Conservation (phyloP, 106 monocot genomes). For the Dioscorea alata region DNA sequence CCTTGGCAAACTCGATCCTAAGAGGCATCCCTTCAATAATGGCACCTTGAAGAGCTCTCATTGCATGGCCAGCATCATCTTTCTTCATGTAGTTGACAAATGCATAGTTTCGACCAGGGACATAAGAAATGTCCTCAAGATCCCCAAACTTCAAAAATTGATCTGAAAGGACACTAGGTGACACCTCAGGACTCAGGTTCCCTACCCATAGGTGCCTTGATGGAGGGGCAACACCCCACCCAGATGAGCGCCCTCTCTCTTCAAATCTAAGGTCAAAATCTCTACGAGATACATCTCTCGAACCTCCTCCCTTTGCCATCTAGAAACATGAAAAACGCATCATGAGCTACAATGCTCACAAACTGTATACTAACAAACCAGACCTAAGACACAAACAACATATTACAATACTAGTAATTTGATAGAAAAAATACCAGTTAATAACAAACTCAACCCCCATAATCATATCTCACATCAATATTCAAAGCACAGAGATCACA, state of each 20-base stretch:
- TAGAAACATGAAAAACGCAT: constrained; percentile 1
- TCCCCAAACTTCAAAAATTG: constrained; percentile 78
- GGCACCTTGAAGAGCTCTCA: constrained; percentile 57
- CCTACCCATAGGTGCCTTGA: constrained; percentile 90
- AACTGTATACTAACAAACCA: not conserved
- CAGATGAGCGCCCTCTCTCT: constrained; percentile 29
- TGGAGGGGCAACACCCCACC: constrained; percentile 51
- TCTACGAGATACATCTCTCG: constrained; percentile 25
- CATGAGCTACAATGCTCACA: not conserved
- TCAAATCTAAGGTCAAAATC: constrained; percentile 32
- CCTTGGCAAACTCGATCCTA: constrained; percentile 96
- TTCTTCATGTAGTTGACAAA: constrained; percentile 66
- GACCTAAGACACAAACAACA: not conserved
- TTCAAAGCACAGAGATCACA: too few relatives aligned
- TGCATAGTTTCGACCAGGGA: constrained; percentile 68
- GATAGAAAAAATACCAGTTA: too few relatives aligned
- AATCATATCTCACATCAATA: too few relatives aligned
- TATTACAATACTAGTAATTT: too few relatives aligned
- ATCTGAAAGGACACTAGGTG: constrained; percentile 45
- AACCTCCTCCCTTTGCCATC: constrained; percentile 35
- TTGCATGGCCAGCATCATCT: constrained; percentile 72
- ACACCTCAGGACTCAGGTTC: constrained; percentile 45
- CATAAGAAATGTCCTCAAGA: constrained; percentile 45
- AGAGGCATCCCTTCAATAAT: constrained; percentile 55
- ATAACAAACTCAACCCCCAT: too few relatives aligned